Evolutionary conservation across 2,329 filamentous ascomycete species (phyloP), one percentile per base, ranked within the genome.

Genomic region (Scolecobasidium constrictum): DNA sequence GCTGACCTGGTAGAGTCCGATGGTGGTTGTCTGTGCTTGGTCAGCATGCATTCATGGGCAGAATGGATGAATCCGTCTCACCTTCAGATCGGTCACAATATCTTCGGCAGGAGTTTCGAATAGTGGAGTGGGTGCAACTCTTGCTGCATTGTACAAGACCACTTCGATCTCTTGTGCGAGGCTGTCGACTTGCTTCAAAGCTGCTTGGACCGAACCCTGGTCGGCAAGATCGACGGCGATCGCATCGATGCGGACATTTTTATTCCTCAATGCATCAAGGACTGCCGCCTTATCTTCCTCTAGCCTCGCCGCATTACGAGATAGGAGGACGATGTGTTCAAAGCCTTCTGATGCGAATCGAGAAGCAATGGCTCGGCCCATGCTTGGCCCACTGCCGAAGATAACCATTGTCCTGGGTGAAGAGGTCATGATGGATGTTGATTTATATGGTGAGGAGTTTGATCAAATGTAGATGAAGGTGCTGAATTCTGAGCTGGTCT

Each of bases 1-100:
- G 1, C 67, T 60, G n/a, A 66, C 55, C 7, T 61, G 49, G 52
- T 75, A 71, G 3, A 74, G 61, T 0, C 65, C 64, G 1, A 69
- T 60, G 22, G 64, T 69, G 9, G 62, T 70, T 40, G 67, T 64
- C 65, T 70, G 22, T 18, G 7, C 15, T 11, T 2, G 1, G 18
- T 49, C n/a, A 47, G 41, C 40, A 40, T 35, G 15, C 15, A 19
- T 15, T 46, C 7, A 37, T 20, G 20, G n/a, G n/a, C n/a, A n/a
- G n/a, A n/a, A 15, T 12, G 17, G 20, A 22, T 15, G 20, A 13
- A n/a, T 9, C 37, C 43, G 15, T n/a, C 13, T 44, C 51, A 72
- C 70, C 52, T 64, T 66, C 42, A 73, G 67, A 43, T 75, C 71
- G 40, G 65, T 59, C 19, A 72, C 56, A 7, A 75, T 64, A 13